Conservation (phyloP, 2,329 filamentous ascomycete species). For the Scedosporium boydii region DNA sequence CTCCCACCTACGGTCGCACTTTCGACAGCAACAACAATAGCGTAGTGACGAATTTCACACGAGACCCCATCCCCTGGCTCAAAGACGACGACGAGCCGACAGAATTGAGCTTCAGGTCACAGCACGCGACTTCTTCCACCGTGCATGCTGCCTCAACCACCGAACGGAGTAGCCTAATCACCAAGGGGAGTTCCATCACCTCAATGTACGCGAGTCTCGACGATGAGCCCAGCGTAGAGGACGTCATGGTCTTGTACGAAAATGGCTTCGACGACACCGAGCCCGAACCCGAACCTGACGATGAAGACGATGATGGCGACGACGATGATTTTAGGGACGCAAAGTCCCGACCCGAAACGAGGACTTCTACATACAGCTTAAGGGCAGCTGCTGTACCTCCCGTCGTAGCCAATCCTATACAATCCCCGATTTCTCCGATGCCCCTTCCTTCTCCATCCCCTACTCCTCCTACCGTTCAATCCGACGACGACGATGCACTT, state of each 20-base stretch:
- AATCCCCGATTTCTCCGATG: neutral
- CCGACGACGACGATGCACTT: neutral
- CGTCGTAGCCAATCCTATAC: conserved; percentile 15
- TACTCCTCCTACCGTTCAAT: conserved; percentile 12
- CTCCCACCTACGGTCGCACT: conserved; percentile 11
- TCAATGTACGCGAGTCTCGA: conserved; percentile 37
- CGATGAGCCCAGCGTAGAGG: conserved; percentile 53
- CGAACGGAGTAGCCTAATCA: conserved; percentile 72
- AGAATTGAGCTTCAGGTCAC: conserved; percentile 44
- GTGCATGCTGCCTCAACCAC: conserved; percentile 57
- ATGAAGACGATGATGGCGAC: conserved; percentile 23
- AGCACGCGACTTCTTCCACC: conserved; percentile 40
- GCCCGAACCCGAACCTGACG: conserved; percentile 11
- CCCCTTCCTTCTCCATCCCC: conserved; percentile 2
- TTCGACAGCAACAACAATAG: conserved; percentile 1
- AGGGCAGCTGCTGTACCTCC: neutral
- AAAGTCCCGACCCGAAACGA: conserved; percentile 21
- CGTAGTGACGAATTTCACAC: neutral
- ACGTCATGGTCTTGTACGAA: conserved; percentile 64
- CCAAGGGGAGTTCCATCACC: conserved; percentile 66
- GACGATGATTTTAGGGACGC: conserved; percentile 10
- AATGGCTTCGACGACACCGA: conserved; percentile 45
- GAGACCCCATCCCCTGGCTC: conserved; percentile 32
- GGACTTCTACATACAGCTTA: conserved; percentile 21
- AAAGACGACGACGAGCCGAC: conserved; percentile 42